phyloP scores from a whole-genome alignment of 1,284 basidiomycete species.

The Afroboletus lepidellus region DNA sequence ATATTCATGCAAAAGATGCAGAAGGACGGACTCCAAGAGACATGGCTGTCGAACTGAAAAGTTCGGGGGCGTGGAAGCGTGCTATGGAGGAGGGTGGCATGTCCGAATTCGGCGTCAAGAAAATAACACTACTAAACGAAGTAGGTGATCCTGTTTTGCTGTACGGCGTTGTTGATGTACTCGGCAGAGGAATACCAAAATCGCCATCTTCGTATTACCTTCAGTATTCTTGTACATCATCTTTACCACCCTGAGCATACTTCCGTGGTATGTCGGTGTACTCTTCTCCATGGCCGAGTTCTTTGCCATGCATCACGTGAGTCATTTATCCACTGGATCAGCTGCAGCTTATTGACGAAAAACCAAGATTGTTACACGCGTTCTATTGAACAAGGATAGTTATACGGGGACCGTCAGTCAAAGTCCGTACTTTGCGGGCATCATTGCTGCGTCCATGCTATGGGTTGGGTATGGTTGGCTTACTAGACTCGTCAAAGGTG shows the following conservation, averaged over 20 bases:
- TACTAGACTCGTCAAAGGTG: conserved; percentile 70
- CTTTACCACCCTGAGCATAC: conserved; percentile 76
- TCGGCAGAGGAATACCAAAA: conserved; percentile 70
- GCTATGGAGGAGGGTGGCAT: conserved; percentile 86
- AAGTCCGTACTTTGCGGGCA: conserved; percentile 89
- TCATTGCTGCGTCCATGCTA: conserved; percentile 82
- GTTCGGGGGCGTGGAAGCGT: conserved; percentile 81
- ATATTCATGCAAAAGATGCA: conserved; percentile 78
- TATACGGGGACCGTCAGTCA: conserved; percentile 76
- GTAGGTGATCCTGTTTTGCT: conserved; percentile 34
- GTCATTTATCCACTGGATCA: conserved; percentile 30
- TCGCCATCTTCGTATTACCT: conserved; percentile 81
- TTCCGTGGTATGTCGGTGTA: conserved; percentile 90
- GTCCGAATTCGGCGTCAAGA: conserved; percentile 73
- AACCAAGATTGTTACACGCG: conserved; percentile 73
- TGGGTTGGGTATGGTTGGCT: conserved; percentile 89
- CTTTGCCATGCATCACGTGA: conserved; percentile 89
- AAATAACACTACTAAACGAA: conserved; percentile 67
- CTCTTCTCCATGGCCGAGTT: conserved; percentile 83
- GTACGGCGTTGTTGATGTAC: neutral
- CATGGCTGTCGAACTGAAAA: conserved; percentile 94
- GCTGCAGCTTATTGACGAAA: neutral
- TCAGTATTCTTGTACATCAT: conserved; percentile 78
- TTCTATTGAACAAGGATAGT: conserved; percentile 73
- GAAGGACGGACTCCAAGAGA: conserved; percentile 89